Base-by-base conservation (phyloP, 2,329 filamentous ascomycete species). In the Coniochaeta sp. region DNA sequence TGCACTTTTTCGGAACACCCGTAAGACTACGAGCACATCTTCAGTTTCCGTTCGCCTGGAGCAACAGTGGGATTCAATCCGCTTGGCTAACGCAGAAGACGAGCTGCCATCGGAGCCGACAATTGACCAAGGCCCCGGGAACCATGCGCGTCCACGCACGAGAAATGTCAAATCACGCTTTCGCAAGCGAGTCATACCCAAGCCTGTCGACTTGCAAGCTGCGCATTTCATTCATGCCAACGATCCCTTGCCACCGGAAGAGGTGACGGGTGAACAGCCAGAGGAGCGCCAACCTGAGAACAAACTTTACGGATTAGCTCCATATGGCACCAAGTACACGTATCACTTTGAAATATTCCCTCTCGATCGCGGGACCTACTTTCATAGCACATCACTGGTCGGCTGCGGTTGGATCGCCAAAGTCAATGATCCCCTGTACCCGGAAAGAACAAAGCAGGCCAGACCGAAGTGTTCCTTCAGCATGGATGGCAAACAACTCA, bases 301-400 rank as follows among this genome's bases (percentile, higher is more conserved):
- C 50, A 82, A 78, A 62, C 67, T 88, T n/a, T 65, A 69, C 12
- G 83, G 84, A 1, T 72, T 89, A 8, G 83, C 81, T 0, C 82
- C 83, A 0, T 86, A 84, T 67, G 85, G 85, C 1, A 84, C 82
- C 1, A 76, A 79, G 26, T 88, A 88, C 67, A 82, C 84, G 0
- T 78, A 81, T 36, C 80, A 88, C 66, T 89, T 89, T 62, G 84
- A 87, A 54, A 70, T 84, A 4, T 85, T 86, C 58, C 84, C 85
- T 19, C 71, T 88, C 32, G 79, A 81, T 42, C 66, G 70, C 7
- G 80, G 79, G 3, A 77, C 82, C 0, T 87, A 79, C 69, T 88
- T 88, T 58, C 84, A 87, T 59, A 77, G 81, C 62, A 80, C 75
- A 58, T 88, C 84, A 0, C 68, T 87, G 30, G 72, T 88, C 52